A percentile compares a stretch with the other conserved stretches of the same genome.
These are phyloP conservation scores for Arabidopsis suecica DNA, from an alignment of 345 rosid genomes.

Conservation along the genomic window DNA sequence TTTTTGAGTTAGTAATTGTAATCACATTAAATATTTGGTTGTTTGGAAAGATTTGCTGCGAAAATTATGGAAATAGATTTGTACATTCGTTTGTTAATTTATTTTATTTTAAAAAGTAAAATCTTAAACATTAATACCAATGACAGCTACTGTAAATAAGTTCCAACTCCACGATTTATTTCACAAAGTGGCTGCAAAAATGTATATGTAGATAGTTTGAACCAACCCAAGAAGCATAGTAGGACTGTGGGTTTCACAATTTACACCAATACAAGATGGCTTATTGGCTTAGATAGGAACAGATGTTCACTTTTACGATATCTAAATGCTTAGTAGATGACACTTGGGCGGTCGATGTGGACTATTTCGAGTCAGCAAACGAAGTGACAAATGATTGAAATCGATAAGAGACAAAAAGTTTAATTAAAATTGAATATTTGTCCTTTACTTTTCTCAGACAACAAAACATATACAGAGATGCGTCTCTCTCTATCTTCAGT, in stretches of 20 bases:
- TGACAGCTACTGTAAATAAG: too few relatives aligned
- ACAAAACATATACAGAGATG: slow-evolving; percentile 9
- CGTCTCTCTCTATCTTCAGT: slow-evolving; percentile 28
- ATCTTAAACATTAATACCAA: too few relatives aligned
- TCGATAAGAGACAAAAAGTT: slow-evolving; percentile 38
- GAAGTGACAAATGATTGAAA: slow-evolving; percentile 47
- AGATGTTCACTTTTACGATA: slow-evolving; percentile 32
- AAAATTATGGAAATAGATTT: too few relatives aligned
- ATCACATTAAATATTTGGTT: too few relatives aligned
- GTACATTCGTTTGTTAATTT: too few relatives aligned
- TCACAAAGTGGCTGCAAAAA: too few relatives aligned
- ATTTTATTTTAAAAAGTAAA: too few relatives aligned
- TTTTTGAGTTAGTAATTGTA: too few relatives aligned
- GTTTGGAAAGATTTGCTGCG: too few relatives aligned
- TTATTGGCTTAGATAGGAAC: slow-evolving; percentile 16
- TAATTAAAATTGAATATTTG: slow-evolving; percentile 10
- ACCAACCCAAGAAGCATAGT: slow-evolving; percentile 13
- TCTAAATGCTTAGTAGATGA: slow-evolving; percentile 12
- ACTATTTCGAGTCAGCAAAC: slow-evolving; percentile 29
- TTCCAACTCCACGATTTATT: too few relatives aligned
- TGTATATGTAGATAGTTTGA: not conserved
- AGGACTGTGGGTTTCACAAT: slow-evolving; percentile 41
- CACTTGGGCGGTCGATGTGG: slow-evolving; percentile 36
- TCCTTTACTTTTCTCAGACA: not conserved
- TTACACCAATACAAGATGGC: slow-evolving; percentile 17